phyloP scores from a whole-genome alignment of 176 grass and related monocot genomes.

The Avena sativa region DNA sequence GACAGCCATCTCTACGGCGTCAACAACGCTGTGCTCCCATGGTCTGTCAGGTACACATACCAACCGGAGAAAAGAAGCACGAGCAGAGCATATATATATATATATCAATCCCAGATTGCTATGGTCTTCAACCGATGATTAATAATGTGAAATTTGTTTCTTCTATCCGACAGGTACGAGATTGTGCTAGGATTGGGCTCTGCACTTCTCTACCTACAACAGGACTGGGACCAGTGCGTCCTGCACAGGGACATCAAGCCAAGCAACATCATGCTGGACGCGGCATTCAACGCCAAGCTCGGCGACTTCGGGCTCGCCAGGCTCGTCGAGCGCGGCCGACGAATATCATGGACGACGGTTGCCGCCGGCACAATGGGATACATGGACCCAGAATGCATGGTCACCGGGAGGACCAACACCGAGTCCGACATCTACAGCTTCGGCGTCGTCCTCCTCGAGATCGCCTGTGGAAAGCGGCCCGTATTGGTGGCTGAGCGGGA shows the following conservation, averaged over 20 bases:
- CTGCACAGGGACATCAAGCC: constrained; percentile 47
- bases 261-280: constrained; percentile 50
- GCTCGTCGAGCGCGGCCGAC: constrained; percentile 23
- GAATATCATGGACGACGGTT: background rate
- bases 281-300: constrained; percentile 9
- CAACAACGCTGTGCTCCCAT: background rate
- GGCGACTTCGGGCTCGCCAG: constrained; percentile 38
- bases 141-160: background rate
- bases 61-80: too few species aligned
- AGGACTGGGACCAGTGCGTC: constrained; percentile 43
- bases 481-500: background rate
- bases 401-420: background rate
- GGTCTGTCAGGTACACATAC: constrained; percentile 23
- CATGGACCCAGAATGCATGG: constrained; percentile 39
- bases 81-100: background rate
- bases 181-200: constrained; percentile 24
- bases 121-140: background rate
- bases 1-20: constrained; percentile 36
- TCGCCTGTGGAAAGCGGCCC: constrained; percentile 19
- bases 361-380: constrained; percentile 41
- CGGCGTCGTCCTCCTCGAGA: constrained; percentile 50
- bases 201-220: constrained; percentile 27
- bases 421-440: constrained; percentile 57
- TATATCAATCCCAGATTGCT: background rate
- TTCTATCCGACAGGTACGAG: background rate